Base-by-base conservation (phyloP, 345 rosid genomes). In the Eucalyptus pauciflora region DNA sequence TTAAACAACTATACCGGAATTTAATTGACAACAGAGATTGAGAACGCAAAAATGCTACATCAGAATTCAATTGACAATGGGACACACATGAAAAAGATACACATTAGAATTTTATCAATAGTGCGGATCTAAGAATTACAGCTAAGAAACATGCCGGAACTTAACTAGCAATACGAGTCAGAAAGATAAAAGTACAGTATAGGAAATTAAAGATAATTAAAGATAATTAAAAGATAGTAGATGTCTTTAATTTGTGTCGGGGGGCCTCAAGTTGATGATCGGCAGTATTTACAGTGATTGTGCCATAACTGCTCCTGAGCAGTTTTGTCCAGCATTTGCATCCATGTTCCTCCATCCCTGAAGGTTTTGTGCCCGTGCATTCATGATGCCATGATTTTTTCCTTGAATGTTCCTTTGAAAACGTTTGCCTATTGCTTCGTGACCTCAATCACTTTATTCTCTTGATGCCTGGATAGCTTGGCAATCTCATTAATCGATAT, bases 221-320 rank as follows among this genome's bases (percentile, higher is more conserved):
- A 56, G 29, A 56, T 24, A 56, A 24, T 0, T 56, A 25, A 56
- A 24, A 56, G 6, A 56, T 2, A 0, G 0, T 56, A 10, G 0
- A 56, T 56, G 12, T 24, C 29, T 0, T 56, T 24, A 1, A 56
- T 56, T 56, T 56, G 29, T 56, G 29, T 24, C 13, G 0, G 24
- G 0, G 6, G 29, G 0, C 29, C 9, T 2, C 0, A 20, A 56
- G 6, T 56, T 0, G 29, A 22, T 24, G 62, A 10, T 56, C 13
- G 6, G 29, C 0, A 25, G 13, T 56, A 24, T 10, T 25, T 6
- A 56, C 6, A 56, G 27, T 56, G 62, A 25, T 0, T 0, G 29
- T 2, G 62, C 29, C 62, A 56, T 56, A 56, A 56, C 27, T 56
- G 29, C 62, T 56, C 62, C 29, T 25, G 62, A 10, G 29, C 29